These are phyloP conservation scores for Hortiboletus campestris DNA, from an alignment of 768 basidiomycete genomes.

Conservation along the genomic window DNA sequence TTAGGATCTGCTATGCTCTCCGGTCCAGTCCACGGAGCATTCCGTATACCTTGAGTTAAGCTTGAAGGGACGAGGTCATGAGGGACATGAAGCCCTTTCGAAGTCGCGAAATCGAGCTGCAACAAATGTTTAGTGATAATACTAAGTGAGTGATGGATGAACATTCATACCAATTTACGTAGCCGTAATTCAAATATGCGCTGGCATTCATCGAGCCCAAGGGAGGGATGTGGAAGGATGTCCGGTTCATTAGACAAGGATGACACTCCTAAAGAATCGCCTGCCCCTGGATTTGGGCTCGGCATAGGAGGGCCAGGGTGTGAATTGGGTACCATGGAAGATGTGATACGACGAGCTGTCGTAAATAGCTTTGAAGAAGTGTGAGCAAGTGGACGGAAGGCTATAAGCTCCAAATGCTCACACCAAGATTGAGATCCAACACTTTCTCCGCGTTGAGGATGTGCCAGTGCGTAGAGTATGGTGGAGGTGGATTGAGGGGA, in stretches of 20 bases:
- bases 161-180: neutral
- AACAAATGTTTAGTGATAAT: neutral
- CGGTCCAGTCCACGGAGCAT: no score
- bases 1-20: neutral
- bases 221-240: neutral
- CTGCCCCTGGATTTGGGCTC: no score
- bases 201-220: neutral
- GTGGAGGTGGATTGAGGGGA: neutral
- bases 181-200: neutral
- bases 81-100: neutral
- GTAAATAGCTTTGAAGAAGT: neutral
- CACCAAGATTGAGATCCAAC: neutral
- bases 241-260: neutral
- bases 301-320: no score
- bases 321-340: neutral
- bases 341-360: no score
- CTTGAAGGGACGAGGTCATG: neutral
- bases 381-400: neutral
- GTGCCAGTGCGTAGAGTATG: neutral
- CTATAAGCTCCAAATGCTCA: neutral
- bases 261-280: neutral
- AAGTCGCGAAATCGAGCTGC: neutral
- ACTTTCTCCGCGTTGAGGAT: neutral
- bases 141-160: neutral
- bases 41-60: neutral